Percentiles rank a stretch among this genome's conserved stretches.
These are phyloP conservation scores for Jaltomata sinuosa DNA, from an alignment of 257 asterid species.

Conservation along the genomic window DNA sequence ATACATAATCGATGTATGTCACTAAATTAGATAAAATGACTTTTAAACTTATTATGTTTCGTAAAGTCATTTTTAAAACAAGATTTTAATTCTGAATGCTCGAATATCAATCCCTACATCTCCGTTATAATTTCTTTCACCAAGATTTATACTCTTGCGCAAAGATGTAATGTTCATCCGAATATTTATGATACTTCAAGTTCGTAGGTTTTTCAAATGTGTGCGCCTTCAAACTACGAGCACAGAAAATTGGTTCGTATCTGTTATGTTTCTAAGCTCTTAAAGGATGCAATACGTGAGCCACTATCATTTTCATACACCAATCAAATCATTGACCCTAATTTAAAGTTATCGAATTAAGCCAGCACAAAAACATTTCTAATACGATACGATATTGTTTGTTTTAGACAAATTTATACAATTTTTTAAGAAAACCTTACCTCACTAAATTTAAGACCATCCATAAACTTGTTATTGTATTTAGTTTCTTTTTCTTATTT, in stretches of 20 bases:
- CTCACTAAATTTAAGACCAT: background rate
- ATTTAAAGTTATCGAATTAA: background rate
- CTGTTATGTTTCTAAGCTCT: background rate
- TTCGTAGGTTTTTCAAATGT: background rate
- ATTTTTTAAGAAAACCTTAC: background rate
- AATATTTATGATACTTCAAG: background rate
- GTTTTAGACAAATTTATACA: background rate
- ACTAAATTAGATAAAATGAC: background rate
- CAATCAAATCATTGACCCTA: background rate
- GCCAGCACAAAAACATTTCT: background rate
- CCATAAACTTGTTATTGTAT: too few relatives aligned
- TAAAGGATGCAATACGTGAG: background rate
- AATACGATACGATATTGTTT: background rate
- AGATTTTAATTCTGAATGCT: too few relatives aligned
- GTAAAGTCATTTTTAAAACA: background rate
- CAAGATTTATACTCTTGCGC: background rate
- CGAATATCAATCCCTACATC: background rate
- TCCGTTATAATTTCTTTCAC: background rate
- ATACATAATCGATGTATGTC: background rate
- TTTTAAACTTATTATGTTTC: background rate
- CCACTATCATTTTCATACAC: background rate
- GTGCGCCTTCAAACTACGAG: background rate
- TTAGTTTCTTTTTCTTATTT: background rate
- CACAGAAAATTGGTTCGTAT: background rate
- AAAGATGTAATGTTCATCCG: background rate